Evolutionary conservation across 2,329 filamentous ascomycete genomes (phyloP).

Genomic region (Phyllosticta citrichinensis): DNA sequence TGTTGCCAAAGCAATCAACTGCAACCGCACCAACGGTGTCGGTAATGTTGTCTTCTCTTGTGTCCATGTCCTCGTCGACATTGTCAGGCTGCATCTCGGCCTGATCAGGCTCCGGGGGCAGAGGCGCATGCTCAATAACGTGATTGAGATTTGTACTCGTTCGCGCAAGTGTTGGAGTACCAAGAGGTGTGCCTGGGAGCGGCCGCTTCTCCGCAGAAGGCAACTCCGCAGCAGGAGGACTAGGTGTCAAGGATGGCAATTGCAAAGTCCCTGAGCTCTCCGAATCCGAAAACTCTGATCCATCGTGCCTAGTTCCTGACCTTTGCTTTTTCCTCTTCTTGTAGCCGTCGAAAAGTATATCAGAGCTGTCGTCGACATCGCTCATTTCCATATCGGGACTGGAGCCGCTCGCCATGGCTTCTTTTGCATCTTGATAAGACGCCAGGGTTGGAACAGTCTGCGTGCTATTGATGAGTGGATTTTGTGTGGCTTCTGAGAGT

Average conservation of each 20-base stretch:
- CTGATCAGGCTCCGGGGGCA: neutral
- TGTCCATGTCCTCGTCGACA: neutral
- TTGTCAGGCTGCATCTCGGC: neutral
- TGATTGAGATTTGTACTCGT: slow-evolving; percentile 4
- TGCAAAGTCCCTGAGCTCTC: slow-evolving; percentile 17
- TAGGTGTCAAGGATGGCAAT: slow-evolving; percentile 16
- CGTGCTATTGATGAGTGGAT: slow-evolving; percentile 34
- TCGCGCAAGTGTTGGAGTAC: neutral
- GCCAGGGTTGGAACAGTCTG: slow-evolving; percentile 28
- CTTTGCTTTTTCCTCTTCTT: neutral
- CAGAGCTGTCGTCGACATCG: slow-evolving; percentile 13
- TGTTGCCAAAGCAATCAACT: slow-evolving; percentile 73
- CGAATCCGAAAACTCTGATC: slow-evolving; percentile 25
- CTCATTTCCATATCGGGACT: slow-evolving; percentile 12
- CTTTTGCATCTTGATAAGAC: slow-evolving; percentile 9
- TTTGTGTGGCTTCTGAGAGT: slow-evolving; percentile 24
- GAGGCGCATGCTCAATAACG: slow-evolving; percentile 1
- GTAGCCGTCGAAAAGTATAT: neutral
- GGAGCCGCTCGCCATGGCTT: neutral
- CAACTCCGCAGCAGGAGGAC: slow-evolving; percentile 12
- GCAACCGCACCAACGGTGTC: slow-evolving; percentile 96
- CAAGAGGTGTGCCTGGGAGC: neutral
- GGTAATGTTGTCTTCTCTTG: slow-evolving; percentile 57
- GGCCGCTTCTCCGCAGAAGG: neutral
- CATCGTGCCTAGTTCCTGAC: slow-evolving; percentile 23